Base-by-base conservation (phyloP, 2,329 filamentous ascomycete genomes). In the Chaetomiaceae sp. region DNA sequence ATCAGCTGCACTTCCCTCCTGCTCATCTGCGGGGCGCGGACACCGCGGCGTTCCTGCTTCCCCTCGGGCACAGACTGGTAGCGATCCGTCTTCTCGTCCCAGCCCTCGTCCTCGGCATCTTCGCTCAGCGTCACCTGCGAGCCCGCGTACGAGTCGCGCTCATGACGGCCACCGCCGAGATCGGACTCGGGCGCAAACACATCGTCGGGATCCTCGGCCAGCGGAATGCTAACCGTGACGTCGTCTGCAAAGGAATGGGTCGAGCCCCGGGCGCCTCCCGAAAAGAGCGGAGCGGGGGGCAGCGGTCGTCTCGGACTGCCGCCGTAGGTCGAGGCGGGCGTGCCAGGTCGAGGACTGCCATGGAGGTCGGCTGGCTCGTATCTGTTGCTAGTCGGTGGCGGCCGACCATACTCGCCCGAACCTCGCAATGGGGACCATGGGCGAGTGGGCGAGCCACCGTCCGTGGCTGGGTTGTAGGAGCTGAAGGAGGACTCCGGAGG, bases 1-100 rank as follows among this genome's bases (percentile, higher is more conserved):
- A 97, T 95, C 39, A 99, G 80, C 62, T 89, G 85, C 48, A 99
- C 93, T 68, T 97, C 92, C 65, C 95, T 96, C 70, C 85, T 93
- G 10, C 86, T 82, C 81, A 92, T 92, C 62, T 96, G 89, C 3
- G 89, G 89, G 25, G 86, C 81, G 58, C 92, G 83, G 23, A 92
- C 89, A 50, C 93, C 93, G 62, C 93, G 81, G 50, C 93, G 83
- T 64, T 89, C 85, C 66, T 99, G 93, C 50, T 88, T 87, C 8
- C 89, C 89, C 48, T 86, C 81, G 0, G 93, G 93, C 1, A 90
- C 92, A 0, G 89, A 88, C 0, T 89, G 92, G 65, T 96, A 96
- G 66, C 90, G 83, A 71, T 89, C 86, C 20, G 81, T 76, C 64
- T 90, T 86, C 48, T 83, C 77, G 17, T 70, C 66, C 4, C 53